phyloP scores from a whole-genome alignment of 192 early-diverging fungal genomes.

The Backusella liffmaniae region DNA sequence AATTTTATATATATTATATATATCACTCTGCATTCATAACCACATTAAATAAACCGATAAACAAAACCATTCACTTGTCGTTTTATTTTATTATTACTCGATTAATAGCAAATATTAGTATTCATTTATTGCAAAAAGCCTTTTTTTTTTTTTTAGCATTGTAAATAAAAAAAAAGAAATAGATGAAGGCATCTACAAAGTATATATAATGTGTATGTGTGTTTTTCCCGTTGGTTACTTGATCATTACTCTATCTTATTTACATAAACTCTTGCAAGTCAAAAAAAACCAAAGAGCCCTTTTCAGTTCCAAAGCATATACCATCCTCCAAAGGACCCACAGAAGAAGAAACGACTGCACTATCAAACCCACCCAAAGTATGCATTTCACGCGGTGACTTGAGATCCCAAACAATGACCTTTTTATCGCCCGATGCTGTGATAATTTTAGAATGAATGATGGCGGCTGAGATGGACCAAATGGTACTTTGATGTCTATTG shows the following conservation, averaged over 20 bases:
- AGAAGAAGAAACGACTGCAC: slow-evolving; percentile 10
- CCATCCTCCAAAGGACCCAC: slow-evolving; percentile 9
- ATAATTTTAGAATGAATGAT: slow-evolving; percentile 17
- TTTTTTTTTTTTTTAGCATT: neutral
- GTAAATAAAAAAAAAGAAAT: neutral
- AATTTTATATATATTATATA: too few species aligned
- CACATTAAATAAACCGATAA: too few species aligned
- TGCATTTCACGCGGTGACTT: slow-evolving; percentile 5
- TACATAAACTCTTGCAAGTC: slow-evolving; percentile 18
- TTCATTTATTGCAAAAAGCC: neutral
- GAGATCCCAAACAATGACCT: slow-evolving; percentile 12
- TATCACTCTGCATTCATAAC: too few species aligned
- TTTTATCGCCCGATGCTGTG: slow-evolving; percentile 17
- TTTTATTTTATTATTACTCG: too few species aligned
- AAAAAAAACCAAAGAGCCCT: slow-evolving; percentile 9
- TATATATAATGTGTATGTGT: too few species aligned
- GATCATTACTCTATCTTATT: neutral
- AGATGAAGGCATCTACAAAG: too few species aligned
- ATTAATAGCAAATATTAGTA: neutral
- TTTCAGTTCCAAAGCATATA: slow-evolving; percentile 18
- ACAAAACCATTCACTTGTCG: too few species aligned
- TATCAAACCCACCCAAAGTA: slow-evolving; percentile 17
- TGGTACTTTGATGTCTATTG: slow-evolving; percentile 10
- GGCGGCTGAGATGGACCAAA: slow-evolving; percentile 15
- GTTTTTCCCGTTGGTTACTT: neutral